Conservation (phyloP, 495 filamentous ascomycete species). For the Hypoxylon intermedium region DNA sequence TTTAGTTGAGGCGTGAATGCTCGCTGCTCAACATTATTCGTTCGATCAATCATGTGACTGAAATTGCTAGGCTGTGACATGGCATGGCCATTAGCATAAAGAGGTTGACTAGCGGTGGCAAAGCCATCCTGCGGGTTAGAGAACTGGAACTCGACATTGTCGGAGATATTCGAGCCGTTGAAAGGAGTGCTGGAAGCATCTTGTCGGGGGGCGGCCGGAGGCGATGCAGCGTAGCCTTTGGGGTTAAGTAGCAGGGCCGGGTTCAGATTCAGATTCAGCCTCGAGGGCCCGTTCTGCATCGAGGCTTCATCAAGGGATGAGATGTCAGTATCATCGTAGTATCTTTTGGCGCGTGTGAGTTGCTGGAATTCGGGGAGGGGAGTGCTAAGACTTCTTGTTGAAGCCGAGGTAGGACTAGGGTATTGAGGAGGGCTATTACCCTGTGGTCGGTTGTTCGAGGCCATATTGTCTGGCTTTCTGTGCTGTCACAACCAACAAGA, state of each 20-base stretch:
- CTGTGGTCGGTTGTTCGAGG: conserved; percentile 28
- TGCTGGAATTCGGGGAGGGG: not conserved
- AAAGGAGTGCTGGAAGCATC: conserved; percentile 12
- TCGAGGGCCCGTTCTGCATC: conserved; percentile 31
- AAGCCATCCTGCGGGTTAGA: conserved; percentile 42
- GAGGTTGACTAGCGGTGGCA: conserved; percentile 11
- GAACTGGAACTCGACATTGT: conserved; percentile 52
- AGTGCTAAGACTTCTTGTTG: conserved; percentile 10
- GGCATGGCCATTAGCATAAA: conserved; percentile 9
- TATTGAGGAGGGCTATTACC: conserved; percentile 24
- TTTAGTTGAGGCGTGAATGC: conserved; percentile 65
- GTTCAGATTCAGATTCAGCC: conserved; percentile 43
- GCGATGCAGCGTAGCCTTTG: conserved; percentile 27
- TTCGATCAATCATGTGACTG: conserved; percentile 64
- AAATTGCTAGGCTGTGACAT: conserved; percentile 46
- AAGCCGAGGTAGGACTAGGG: not conserved
- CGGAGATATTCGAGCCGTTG: conserved; percentile 20
- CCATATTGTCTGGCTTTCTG: conserved; percentile 28
- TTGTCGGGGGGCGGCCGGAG: conserved; percentile 14
- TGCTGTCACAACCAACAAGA: conserved; percentile 2
- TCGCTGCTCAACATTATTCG: conserved; percentile 75
- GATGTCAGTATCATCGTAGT: conserved; percentile 19
- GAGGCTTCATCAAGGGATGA: conserved; percentile 20
- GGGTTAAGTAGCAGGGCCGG: conserved; percentile 50
- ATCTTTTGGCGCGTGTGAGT: conserved; percentile 13